Evolutionary conservation across 1,139 yeast species (phyloP).

Genomic region (Saccharomycopsis hybrid): DNA sequence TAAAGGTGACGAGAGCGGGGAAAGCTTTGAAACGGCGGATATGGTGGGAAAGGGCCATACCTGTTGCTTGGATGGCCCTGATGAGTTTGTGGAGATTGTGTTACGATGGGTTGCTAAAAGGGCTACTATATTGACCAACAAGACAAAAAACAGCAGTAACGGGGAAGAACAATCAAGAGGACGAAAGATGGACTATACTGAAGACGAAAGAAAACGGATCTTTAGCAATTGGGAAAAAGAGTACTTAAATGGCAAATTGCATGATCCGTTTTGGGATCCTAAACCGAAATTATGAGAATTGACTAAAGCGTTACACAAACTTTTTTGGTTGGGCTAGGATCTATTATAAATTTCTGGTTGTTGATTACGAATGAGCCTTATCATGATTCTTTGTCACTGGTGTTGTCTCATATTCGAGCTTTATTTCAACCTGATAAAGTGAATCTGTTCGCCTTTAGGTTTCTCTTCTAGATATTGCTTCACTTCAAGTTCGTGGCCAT

Average conservation of each 20-base stretch:
- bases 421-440: no score
- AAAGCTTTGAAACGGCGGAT: no score
- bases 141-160: no score
- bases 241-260: neutral
- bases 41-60: neutral
- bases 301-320: neutral
- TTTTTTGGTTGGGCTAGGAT: neutral
- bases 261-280: constrained; percentile 3
- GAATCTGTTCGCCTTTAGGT: no score
- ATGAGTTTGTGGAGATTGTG: neutral
- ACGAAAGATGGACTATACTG: neutral
- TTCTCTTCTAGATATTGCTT: no score
- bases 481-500: no score
- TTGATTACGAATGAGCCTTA: no score
- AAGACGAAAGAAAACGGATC: neutral
- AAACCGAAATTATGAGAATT: constrained; percentile 5
- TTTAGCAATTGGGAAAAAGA: neutral
- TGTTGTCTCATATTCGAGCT: no score
- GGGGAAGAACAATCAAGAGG: neutral
- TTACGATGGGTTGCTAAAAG: neutral
- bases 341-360: no score
- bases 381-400: no score
- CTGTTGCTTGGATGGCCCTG: neutral
- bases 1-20: no score
- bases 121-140: neutral